Base-by-base conservation (phyloP, 306 rosid genomes). In the Ziziphus jujuba region DNA sequence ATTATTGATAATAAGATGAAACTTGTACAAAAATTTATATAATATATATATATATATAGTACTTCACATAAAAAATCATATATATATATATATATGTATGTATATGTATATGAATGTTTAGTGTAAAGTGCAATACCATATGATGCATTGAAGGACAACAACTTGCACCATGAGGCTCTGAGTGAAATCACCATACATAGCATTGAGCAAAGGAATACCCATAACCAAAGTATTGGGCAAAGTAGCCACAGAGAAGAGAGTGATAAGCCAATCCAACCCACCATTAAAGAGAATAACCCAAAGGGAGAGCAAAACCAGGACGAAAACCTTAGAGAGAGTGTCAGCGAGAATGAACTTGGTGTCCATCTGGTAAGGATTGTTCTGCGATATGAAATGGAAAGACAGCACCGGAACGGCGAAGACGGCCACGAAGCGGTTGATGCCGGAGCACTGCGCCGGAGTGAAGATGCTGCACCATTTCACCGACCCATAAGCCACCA, bases 351-450 rank as follows among this genome's bases (percentile, higher is more conserved):
- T 67, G 65, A 80, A 76, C 34, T 62, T 67, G n/a, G 81, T 61
- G 70, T 80, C 81, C 84, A 80, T 80, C 38, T 75, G 52, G 20
- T 75, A 80, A 24, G 84, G 84, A 34, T 80, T 72, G 77, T 80
- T 80, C 33, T 71, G 78, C 34, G 84, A 75, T 34, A 80, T 80
- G 72, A 80, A 80, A 59, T 75, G 84, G 58, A 80, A 80, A 16
- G 84, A 80, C 56, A 75, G 59, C 17, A 80, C 75, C 24, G 84
- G 84, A 28, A 80, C 78, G 1, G 84, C 81, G 15, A 75, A 80
- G 43, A 75, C 84, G 11, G 84, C 84, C 5, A 80, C 84, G 66
- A 80, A 80, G 14, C 84, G 81, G 78, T 80, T 80, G 75, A 80
- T 80, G 21, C 84, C 84, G 24, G 78, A 67, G 64, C 84, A 80